These are phyloP conservation scores for Forsythia suspensa DNA, from an alignment of 257 asterid genomes.

Conservation along the genomic window DNA sequence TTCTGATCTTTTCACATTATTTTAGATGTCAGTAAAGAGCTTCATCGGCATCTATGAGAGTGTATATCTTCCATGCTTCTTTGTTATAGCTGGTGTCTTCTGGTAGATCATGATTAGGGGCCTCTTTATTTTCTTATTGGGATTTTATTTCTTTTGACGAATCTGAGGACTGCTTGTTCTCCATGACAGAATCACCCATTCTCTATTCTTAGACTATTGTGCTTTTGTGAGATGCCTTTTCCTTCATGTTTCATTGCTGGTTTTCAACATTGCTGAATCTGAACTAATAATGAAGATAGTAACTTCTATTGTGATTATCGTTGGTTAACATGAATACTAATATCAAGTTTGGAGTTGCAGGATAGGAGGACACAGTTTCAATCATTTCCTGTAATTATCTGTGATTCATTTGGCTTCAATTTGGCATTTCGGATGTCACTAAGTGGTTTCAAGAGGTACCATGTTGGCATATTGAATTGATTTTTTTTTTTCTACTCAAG, in stretches of 20 bases:
- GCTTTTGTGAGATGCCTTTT: slow-evolving; percentile 11
- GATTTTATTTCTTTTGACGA: slow-evolving; percentile 4
- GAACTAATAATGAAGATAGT: background rate
- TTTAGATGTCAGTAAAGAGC: background rate
- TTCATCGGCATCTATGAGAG: background rate
- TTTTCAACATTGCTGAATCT: background rate
- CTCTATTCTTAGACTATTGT: background rate
- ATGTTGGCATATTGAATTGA: background rate
- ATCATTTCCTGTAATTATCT: slow-evolving; percentile 72
- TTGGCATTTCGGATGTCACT: slow-evolving; percentile 80
- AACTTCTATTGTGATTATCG: slow-evolving; percentile 15
- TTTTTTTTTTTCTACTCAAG: slow-evolving; percentile 2
- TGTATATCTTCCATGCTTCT: slow-evolving; percentile 1
- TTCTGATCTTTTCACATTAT: slow-evolving; percentile 4
- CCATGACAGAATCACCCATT: background rate
- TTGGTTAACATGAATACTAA: slow-evolving; percentile 4
- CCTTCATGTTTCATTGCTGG: background rate
- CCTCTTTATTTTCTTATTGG: background rate
- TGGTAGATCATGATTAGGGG: background rate
- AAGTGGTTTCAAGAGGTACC: slow-evolving; percentile 87
- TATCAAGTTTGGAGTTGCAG: slow-evolving; percentile 42
- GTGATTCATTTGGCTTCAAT: slow-evolving; percentile 74
- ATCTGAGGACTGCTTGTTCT: background rate
- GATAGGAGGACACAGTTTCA: slow-evolving; percentile 52
- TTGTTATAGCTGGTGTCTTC: slow-evolving; percentile 14